Percentiles rank a stretch among this genome's conserved stretches.
phyloP scores from a whole-genome alignment of 2,329 filamentous ascomycete genomes.

The Sporothrix dimorphospora region DNA sequence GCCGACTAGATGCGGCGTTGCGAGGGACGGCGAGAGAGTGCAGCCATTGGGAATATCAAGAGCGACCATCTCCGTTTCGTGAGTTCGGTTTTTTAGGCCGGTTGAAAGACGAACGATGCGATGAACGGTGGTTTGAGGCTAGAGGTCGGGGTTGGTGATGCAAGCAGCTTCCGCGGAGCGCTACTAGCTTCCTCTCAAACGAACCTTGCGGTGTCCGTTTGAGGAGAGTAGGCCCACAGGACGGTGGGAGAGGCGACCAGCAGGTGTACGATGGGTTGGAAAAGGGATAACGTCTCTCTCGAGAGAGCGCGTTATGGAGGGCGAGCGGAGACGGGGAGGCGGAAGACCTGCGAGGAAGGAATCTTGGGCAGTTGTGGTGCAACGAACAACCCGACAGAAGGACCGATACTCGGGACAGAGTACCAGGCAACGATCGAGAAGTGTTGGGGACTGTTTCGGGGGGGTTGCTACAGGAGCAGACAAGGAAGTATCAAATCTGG shows the following conservation, averaged over 20 bases:
- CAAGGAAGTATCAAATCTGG: constrained; percentile 35
- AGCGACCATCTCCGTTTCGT: constrained; percentile 74
- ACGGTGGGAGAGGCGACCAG: constrained; percentile 85
- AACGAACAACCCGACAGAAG: constrained; percentile 19
- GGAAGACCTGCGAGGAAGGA: constrained; percentile 81
- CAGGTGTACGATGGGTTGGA: constrained; percentile 50
- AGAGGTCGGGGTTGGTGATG: neutral
- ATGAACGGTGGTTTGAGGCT: neutral
- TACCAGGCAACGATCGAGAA: constrained; percentile 72
- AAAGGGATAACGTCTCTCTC: constrained; percentile 60
- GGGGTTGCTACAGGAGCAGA: constrained; percentile 35
- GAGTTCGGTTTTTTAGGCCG: constrained; percentile 2
- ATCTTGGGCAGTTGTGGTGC: constrained; percentile 71
- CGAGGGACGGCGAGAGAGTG: constrained; percentile 79
- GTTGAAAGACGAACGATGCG: neutral
- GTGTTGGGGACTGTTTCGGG: constrained; percentile 34
- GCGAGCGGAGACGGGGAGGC: constrained; percentile 78
- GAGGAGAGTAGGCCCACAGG: constrained; percentile 96
- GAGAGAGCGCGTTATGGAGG: constrained; percentile 82
- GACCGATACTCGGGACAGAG: constrained; percentile 66
- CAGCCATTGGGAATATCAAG: constrained; percentile 78
- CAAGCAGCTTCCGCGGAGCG: constrained; percentile 73
- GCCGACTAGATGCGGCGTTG: constrained; percentile 67
- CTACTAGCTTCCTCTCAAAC: constrained; percentile 98
- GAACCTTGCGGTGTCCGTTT: constrained; percentile 91